Conservation (phyloP, 2,329 filamentous ascomycete species). For the Rhinocladiella similis region DNA sequence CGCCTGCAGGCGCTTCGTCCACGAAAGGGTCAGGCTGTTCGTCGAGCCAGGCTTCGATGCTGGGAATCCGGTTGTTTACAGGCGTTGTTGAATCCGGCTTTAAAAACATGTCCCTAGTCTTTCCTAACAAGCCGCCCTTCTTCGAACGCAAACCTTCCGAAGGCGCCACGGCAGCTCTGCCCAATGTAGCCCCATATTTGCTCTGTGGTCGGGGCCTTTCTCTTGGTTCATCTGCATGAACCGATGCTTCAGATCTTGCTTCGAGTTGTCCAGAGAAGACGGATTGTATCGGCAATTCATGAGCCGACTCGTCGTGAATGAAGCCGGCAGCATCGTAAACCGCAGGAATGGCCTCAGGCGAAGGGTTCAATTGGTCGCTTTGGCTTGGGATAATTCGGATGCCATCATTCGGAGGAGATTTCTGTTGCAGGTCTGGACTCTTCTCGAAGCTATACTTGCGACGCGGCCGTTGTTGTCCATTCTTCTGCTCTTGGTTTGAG, state of each 20-base stretch:
- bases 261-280: slow-evolving; percentile 8
- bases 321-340: slow-evolving; percentile 9
- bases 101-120: slow-evolving; percentile 48
- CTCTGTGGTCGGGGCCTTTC: slow-evolving; percentile 16
- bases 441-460: neutral
- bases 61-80: slow-evolving; percentile 48
- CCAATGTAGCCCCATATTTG: slow-evolving; percentile 27
- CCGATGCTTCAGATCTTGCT: neutral
- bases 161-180: slow-evolving; percentile 29
- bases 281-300: slow-evolving; percentile 6
- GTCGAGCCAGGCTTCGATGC: slow-evolving; percentile 64
- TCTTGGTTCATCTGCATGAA: slow-evolving; percentile 6
- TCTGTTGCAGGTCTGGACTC: neutral
- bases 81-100: slow-evolving; percentile 40
- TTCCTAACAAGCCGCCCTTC: slow-evolving; percentile 42
- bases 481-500: slow-evolving; percentile 24
- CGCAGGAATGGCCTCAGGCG: neutral
- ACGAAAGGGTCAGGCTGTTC: slow-evolving; percentile 57
- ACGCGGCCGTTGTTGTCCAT: slow-evolving; percentile 23
- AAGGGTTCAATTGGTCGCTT: neutral
- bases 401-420: slow-evolving; percentile 9
- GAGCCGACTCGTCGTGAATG: slow-evolving; percentile 13
- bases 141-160: slow-evolving; percentile 31
- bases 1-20: slow-evolving; percentile 35
- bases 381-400: slow-evolving; percentile 8